These are phyloP conservation scores for Zea luxurians DNA, from an alignment of 176 grass and related monocot species.

Conservation along the genomic window DNA sequence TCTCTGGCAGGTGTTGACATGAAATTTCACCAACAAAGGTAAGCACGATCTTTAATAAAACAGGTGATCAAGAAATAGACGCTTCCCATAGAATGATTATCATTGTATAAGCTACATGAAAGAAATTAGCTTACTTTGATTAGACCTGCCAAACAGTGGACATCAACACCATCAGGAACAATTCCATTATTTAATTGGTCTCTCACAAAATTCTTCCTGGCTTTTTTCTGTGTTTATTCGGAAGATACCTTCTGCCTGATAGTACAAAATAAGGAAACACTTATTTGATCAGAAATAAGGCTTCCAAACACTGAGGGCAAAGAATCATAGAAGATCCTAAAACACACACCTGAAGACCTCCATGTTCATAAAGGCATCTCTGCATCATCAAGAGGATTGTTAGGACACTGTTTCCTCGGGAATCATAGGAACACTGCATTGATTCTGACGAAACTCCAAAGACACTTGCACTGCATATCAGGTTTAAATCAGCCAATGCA, in stretches of 20 bases:
- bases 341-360: slow-evolving; percentile 56
- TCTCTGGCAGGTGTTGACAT: background rate
- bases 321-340: background rate
- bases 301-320: background rate
- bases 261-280: background rate
- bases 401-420: slow-evolving; percentile 66
- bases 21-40: background rate
- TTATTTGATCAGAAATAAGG: no score
- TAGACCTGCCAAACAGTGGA: slow-evolving; percentile 71
- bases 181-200: slow-evolving; percentile 66
- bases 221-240: slow-evolving; percentile 73
- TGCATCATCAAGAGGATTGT: slow-evolving; percentile 79
- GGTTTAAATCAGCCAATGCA: slow-evolving; percentile 3
- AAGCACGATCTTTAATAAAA: background rate
- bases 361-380: slow-evolving; percentile 65
- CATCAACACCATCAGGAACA: slow-evolving; percentile 69
- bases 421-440: slow-evolving; percentile 74
- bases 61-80: background rate
- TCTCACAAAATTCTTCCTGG: slow-evolving; percentile 62
- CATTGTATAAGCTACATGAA: no score
- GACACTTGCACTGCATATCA: slow-evolving; percentile 61
- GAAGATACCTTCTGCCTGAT: slow-evolving; percentile 81
- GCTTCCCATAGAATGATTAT: background rate
- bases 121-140: slow-evolving; percentile 53
- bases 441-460: slow-evolving; percentile 81